These are phyloP conservation scores for Globisporangium yorkense DNA, from an alignment of 352 stramenopile species.

Conservation along the genomic window DNA sequence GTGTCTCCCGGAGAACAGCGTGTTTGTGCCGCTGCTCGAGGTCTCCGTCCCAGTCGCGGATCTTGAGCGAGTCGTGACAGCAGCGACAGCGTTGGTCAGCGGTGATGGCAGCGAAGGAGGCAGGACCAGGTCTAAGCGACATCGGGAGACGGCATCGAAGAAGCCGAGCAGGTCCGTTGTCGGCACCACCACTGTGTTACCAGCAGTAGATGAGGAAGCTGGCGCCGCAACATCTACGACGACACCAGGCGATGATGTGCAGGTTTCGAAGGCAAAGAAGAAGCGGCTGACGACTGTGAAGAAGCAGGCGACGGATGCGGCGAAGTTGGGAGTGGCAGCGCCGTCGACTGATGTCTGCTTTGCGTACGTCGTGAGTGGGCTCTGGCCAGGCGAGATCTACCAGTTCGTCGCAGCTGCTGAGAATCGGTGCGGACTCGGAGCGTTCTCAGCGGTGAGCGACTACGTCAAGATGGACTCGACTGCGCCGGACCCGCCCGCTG, in stretches of 20 bases:
- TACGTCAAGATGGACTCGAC: conserved; percentile 70
- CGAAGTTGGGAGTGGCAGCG: not conserved
- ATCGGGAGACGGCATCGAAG: not conserved
- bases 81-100: not conserved
- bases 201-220: not conserved
- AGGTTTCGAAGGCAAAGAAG: not conserved
- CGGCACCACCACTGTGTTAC: not conserved
- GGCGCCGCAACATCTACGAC: not conserved
- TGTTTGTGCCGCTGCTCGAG: conserved; percentile 29
- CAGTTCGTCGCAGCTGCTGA: conserved; percentile 64
- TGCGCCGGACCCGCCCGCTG: conserved; percentile 37
- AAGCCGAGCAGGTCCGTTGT: not conserved
- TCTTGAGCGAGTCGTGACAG: conserved; percentile 12
- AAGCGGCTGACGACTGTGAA: not conserved
- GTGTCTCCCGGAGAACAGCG: conserved; percentile 46
- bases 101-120: not conserved
- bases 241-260: not conserved
- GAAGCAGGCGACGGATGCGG: not conserved
- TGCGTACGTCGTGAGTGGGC: conserved; percentile 28
- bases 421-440: conserved; percentile 55
- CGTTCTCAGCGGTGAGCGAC: conserved; percentile 59
- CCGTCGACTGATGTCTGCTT: conserved; percentile 8
- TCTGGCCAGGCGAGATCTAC: conserved; percentile 70
- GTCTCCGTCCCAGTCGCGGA: conserved; percentile 22
- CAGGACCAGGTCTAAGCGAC: not conserved